These are phyloP conservation scores for Aphanomyces cochlioides DNA, from an alignment of 352 stramenopile genomes.

Conservation along the genomic window DNA sequence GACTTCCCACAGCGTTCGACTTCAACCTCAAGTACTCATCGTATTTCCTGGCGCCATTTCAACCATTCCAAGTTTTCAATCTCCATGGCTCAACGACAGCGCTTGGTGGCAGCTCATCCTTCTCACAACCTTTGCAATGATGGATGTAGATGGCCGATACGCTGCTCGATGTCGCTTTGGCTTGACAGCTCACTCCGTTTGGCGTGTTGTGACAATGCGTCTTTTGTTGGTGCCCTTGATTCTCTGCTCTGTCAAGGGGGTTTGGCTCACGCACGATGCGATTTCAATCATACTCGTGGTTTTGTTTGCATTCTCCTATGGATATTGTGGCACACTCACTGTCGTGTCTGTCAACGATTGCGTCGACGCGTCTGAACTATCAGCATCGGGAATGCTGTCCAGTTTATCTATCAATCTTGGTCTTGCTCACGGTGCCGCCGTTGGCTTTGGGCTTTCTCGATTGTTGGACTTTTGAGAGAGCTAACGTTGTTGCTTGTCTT, in stretches of 20 bases:
- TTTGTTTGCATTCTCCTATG: slow-evolving; percentile 42
- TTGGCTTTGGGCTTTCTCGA: background rate
- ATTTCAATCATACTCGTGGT: slow-evolving; percentile 68
- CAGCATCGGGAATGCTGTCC: slow-evolving; percentile 5
- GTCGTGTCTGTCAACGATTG: slow-evolving; percentile 6
- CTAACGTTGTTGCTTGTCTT: too few species aligned
- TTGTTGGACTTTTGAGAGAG: background rate
- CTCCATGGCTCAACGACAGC: background rate
- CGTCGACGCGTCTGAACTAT: slow-evolving; percentile 3
- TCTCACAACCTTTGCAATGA: background rate
- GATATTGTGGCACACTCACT: background rate
- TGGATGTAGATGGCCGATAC: background rate
- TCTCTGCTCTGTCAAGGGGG: slow-evolving; percentile 63
- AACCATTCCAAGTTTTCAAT: background rate
- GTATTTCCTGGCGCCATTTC: slow-evolving; percentile 3
- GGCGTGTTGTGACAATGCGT: slow-evolving; percentile 58
- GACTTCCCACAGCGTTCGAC: too few species aligned
- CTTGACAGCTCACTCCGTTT: slow-evolving; percentile 57
- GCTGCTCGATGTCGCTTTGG: slow-evolving; percentile 32
- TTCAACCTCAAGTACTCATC: too few species aligned
- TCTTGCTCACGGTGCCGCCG: background rate
- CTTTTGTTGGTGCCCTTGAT: slow-evolving; percentile 62
- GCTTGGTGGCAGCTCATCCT: slow-evolving; percentile 14
- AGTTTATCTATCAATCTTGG: slow-evolving; percentile 20
- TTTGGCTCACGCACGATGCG: slow-evolving; percentile 57